Percentiles rank a stretch among this genome's conserved stretches.
These are phyloP conservation scores for Boletus semigastroideus DNA, from an alignment of 1,284 basidiomycete genomes.

Conservation along the genomic window DNA sequence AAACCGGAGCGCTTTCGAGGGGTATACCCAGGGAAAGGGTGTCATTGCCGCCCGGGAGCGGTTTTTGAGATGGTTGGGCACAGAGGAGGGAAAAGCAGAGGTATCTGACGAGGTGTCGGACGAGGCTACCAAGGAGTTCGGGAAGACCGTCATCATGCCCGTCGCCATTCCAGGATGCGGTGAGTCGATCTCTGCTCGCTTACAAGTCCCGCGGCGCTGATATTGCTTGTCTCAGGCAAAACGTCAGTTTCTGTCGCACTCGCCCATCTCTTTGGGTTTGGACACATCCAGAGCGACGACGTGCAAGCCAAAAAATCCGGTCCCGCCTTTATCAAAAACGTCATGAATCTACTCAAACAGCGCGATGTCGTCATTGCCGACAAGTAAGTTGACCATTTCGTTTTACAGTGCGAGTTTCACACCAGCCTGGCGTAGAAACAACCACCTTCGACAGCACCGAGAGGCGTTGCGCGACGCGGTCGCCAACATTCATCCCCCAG, in stretches of 20 bases:
- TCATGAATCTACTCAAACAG: constrained; percentile 58
- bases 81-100: constrained; percentile 42
- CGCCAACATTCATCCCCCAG: constrained; percentile 44
- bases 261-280: constrained; percentile 75
- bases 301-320: constrained; percentile 79
- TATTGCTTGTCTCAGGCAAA: constrained; percentile 62
- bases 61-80: constrained; percentile 73
- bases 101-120: constrained; percentile 28
- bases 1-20: constrained; percentile 62
- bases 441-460: constrained; percentile 82
- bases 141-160: constrained; percentile 87
- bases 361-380: constrained; percentile 87
- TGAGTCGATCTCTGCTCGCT: constrained; percentile 44
- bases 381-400: constrained; percentile 52
- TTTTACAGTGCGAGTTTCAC: neutral
- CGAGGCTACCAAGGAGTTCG: constrained; percentile 40
- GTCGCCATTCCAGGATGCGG: constrained; percentile 93
- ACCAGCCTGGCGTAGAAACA: constrained; percentile 60
- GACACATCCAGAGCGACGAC: constrained; percentile 93
- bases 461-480: constrained; percentile 59
- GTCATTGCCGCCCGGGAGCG: constrained; percentile 83
- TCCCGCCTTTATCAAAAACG: constrained; percentile 76
- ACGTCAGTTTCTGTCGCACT: constrained; percentile 85
- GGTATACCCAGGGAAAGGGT: constrained; percentile 71
- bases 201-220: constrained; percentile 1